Evolutionary conservation across 2,329 filamentous ascomycete species (phyloP).

Genomic region (Neofusicoccum laricinum): DNA sequence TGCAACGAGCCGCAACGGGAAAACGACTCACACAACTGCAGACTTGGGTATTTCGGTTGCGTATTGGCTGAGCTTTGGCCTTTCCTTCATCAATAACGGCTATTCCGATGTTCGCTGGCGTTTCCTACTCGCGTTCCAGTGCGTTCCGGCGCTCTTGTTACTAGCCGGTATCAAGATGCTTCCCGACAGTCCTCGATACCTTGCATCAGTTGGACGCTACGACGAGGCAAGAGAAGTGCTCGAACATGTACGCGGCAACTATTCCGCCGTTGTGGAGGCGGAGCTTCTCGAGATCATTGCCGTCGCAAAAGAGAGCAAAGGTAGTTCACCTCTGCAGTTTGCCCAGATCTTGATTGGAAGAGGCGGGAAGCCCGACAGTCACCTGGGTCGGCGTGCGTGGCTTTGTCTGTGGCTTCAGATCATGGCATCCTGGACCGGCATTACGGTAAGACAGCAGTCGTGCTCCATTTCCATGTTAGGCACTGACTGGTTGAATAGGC

Average conservation of each 20-base stretch:
- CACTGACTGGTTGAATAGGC: conserved; percentile 20
- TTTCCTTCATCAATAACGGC: conserved; percentile 22
- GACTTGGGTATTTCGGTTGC: conserved; percentile 45
- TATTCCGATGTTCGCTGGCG: conserved; percentile 25
- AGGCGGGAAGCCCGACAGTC: conserved; percentile 29
- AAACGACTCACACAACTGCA: not conserved
- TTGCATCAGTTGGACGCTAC: conserved; percentile 24
- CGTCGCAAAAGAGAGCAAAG: conserved; percentile 28
- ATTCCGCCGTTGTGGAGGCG: conserved; percentile 25
- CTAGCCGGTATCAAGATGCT: conserved; percentile 40
- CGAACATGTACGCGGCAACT: conserved; percentile 30
- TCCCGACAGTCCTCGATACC: conserved; percentile 45
- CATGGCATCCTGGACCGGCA: conserved; percentile 46
- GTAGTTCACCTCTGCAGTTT: conserved; percentile 39
- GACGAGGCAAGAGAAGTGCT: conserved; percentile 32
- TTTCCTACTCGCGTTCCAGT: conserved; percentile 37
- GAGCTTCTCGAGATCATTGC: conserved; percentile 37
- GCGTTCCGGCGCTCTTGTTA: conserved; percentile 42
- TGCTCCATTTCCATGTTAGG: not conserved
- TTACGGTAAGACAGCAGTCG: conserved; percentile 26
- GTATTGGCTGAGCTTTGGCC: conserved; percentile 25
- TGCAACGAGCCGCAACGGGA: not conserved
- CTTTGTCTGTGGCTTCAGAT: conserved; percentile 46
- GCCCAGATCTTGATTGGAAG: conserved; percentile 36
- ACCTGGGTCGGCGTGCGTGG: conserved; percentile 42